Evolutionary conservation across 2,329 filamentous ascomycete species (phyloP).

Genomic region (Lasiodiplodia sp.): DNA sequence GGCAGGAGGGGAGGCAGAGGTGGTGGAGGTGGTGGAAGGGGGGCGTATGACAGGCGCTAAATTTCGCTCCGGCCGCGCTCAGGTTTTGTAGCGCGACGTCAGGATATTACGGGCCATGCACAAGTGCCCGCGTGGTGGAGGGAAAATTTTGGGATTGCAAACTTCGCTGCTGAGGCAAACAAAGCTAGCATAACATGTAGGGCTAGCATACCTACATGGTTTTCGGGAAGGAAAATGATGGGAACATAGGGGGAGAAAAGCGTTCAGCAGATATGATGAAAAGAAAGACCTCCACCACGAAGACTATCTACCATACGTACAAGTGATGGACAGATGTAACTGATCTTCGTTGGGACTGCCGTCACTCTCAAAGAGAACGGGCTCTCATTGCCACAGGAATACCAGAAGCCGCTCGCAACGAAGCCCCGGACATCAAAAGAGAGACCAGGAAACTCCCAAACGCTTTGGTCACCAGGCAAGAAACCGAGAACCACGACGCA

Average conservation of each 20-base stretch:
- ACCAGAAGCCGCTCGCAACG: no score
- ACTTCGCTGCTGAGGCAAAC: not conserved
- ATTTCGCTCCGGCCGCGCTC: constrained; percentile 12
- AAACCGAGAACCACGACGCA: no score
- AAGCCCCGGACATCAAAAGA: no score
- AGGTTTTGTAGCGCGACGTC: not conserved
- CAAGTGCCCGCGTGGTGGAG: not conserved
- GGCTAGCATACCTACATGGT: not conserved
- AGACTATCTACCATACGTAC: not conserved
- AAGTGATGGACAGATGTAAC: not conserved
- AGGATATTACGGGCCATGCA: not conserved
- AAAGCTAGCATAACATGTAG: not conserved
- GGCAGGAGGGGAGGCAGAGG: constrained; percentile 34
- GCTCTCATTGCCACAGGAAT: no score
- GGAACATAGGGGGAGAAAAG: not conserved
- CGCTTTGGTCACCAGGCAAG: no score
- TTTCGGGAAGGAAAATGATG: not conserved
- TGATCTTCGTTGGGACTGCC: no score
- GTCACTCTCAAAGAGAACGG: no score
- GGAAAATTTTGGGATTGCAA: not conserved
- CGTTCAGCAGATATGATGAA: not conserved
- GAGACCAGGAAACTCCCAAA: no score
- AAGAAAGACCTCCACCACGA: constrained; percentile 15
- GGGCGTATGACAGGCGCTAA: constrained; percentile 30
- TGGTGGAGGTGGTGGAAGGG: constrained; percentile 37